Percentiles rank a stretch among this genome's conserved stretches.
Evolutionary conservation across 345 rosid genomes (phyloP).

Genomic region (Euphorbia lathyris): DNA sequence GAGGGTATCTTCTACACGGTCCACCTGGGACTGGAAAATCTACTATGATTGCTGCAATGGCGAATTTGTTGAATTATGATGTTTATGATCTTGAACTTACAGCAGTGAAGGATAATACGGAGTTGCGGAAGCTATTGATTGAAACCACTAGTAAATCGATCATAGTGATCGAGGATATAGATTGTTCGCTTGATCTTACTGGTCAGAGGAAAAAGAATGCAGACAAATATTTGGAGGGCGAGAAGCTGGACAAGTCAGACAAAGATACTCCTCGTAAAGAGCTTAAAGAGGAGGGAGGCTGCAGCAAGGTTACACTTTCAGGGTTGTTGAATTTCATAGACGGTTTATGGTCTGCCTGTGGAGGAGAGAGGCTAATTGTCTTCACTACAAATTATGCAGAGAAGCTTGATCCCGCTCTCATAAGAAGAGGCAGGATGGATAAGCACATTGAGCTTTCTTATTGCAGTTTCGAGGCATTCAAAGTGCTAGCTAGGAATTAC

Average conservation of each 20-base stretch:
- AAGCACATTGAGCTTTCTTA: constrained; percentile 47
- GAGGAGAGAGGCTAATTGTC: constrained; percentile 61
- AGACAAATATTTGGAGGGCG: constrained; percentile 26
- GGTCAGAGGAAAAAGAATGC: constrained; percentile 46
- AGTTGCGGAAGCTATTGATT: constrained; percentile 37
- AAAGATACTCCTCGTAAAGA: constrained; percentile 30
- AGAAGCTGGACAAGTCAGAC: constrained; percentile 25
- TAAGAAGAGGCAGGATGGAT: constrained; percentile 68
- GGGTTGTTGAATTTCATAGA: constrained; percentile 64
- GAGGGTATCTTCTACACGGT: constrained; percentile 57
- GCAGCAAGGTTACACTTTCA: constrained; percentile 58
- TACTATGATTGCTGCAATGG: constrained; percentile 49
- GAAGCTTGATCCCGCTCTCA: constrained; percentile 69
- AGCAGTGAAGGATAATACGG: constrained; percentile 40
- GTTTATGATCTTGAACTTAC: constrained; percentile 44
- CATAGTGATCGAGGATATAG: constrained; percentile 53
- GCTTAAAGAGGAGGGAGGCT: constrained; percentile 23
- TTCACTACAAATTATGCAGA: constrained; percentile 60
- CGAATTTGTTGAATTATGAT: constrained; percentile 39
- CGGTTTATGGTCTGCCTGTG: constrained; percentile 71
- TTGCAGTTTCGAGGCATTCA: constrained; percentile 48
- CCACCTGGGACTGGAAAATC: constrained; percentile 45
- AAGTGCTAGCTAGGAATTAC: constrained; percentile 47
- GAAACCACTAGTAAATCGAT: constrained; percentile 49
- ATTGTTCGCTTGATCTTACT: constrained; percentile 54